Conservation (phyloP, 371 early-diverging fungal species). For the Sporodiniella umbellata region DNA sequence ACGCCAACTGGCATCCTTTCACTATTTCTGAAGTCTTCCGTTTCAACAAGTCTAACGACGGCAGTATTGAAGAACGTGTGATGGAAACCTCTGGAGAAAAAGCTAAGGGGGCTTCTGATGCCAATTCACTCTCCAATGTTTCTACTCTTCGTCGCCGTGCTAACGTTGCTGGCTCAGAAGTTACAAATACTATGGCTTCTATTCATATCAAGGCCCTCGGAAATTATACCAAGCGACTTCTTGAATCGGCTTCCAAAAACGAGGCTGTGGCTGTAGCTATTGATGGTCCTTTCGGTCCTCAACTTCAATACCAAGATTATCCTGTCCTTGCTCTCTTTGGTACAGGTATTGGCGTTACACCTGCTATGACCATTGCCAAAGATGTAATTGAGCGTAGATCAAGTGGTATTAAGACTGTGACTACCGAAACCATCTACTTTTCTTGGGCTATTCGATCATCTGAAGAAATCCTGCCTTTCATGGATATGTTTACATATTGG, state of each 20-base stretch:
- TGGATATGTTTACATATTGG: conserved; percentile 32
- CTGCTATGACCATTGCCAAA: conserved; percentile 39
- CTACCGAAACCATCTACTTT: conserved; percentile 36
- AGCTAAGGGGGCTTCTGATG: conserved; percentile 11
- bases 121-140: conserved; percentile 6
- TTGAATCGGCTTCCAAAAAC: conserved; percentile 8
- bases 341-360: conserved; percentile 47
- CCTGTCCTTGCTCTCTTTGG: conserved; percentile 27
- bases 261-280: conserved; percentile 22
- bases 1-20: conserved; percentile 44
- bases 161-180: conserved; percentile 1
- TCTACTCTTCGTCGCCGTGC: conserved; percentile 21
- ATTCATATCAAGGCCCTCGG: conserved; percentile 46
- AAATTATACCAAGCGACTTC: conserved; percentile 22
- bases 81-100: background rate
- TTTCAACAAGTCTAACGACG: background rate
- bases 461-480: conserved; percentile 34
- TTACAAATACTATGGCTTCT: conserved; percentile 19
- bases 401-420: conserved; percentile 32
- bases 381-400: conserved; percentile 36
- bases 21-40: conserved; percentile 42
- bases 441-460: conserved; percentile 35
- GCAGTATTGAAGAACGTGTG: conserved; percentile 15
- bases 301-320: conserved; percentile 39
- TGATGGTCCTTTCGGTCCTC: conserved; percentile 47